Percentiles rank a stretch among this genome's conserved stretches.
These are phyloP conservation scores for Erythrophleum fordii DNA, from an alignment of 306 rosid genomes.

Conservation along the genomic window DNA sequence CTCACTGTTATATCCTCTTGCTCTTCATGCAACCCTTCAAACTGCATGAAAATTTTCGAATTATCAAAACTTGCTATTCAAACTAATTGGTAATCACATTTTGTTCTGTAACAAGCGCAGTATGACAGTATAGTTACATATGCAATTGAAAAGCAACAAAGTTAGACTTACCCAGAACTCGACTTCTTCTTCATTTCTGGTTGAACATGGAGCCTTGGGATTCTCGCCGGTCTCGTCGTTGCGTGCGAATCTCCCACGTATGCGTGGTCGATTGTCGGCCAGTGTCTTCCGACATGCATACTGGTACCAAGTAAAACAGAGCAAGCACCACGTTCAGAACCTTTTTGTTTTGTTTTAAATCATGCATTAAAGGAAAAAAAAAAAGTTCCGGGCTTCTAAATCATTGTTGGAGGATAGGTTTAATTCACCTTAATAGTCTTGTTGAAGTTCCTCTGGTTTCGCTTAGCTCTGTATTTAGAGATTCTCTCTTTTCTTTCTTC, in stretches of 20 bases:
- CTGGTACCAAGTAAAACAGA: conserved; percentile 47
- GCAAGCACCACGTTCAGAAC: conserved; percentile 28
- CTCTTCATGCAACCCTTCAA: conserved; percentile 62
- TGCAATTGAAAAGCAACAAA: not conserved
- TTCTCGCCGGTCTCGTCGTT: conserved; percentile 71
- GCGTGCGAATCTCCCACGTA: conserved; percentile 97
- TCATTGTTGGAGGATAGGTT: not conserved
- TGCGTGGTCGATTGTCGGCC: conserved; percentile 91
- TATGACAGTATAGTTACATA: too few species aligned
- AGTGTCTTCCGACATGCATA: conserved; percentile 97
- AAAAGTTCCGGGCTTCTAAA: not conserved
- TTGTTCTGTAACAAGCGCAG: not conserved
- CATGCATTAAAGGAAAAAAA: not conserved
- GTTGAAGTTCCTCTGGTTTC: conserved; percentile 91
- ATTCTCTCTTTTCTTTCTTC: conserved; percentile 89
- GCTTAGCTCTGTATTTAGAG: conserved; percentile 90
- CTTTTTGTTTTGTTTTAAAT: not conserved
- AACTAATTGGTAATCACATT: not conserved
- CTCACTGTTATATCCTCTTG: conserved; percentile 44
- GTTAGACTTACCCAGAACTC: conserved; percentile 69
- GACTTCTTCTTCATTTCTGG: conserved; percentile 71
- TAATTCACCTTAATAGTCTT: conserved; percentile 83
- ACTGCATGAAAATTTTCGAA: conserved; percentile 39
- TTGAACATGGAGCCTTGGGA: conserved; percentile 63
- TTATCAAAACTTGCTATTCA: not conserved